phyloP scores from a whole-genome alignment of 139 green algal genomes.

The Chlamydomonas sphaeroides region DNA sequence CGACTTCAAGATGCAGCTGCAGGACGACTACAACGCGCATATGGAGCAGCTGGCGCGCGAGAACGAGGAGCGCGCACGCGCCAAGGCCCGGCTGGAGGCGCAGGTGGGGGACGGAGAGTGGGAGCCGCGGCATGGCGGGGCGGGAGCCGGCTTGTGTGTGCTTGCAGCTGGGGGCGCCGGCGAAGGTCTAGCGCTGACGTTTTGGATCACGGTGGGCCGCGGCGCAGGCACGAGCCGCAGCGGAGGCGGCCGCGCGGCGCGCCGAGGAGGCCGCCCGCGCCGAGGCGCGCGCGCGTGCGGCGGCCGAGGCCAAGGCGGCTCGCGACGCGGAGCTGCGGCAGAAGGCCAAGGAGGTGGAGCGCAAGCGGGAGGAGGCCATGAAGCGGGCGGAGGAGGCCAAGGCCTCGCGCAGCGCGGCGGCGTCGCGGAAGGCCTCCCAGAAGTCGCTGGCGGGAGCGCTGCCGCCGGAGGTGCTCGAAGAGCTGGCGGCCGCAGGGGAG shows the following conservation, averaged over 20 bases:
- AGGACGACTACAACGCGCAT: slow-evolving; percentile 32
- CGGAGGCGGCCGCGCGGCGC: slow-evolving; percentile 16
- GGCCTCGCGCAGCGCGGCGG: not conserved
- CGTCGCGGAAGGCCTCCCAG: not conserved
- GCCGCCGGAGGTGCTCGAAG: not conserved
- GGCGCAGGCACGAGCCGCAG: slow-evolving; percentile 10
- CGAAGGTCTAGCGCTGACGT: no score
- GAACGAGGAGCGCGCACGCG: slow-evolving; percentile 6
- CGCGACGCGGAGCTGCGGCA: slow-evolving; percentile 26
- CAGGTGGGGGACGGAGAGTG: not conserved
- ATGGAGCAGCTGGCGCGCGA: slow-evolving; percentile 27
- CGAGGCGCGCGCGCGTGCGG: slow-evolving; percentile 24
- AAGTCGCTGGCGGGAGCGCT: not conserved
- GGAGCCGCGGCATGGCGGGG: not conserved
- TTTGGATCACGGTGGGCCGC: no score
- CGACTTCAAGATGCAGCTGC: slow-evolving; percentile 48
- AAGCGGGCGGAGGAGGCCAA: slow-evolving; percentile 23
- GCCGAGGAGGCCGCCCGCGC: slow-evolving; percentile 16
- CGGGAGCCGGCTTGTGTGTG: no score
- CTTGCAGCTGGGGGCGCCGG: no score
- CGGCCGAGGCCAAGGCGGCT: slow-evolving; percentile 5
- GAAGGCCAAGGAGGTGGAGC: slow-evolving; percentile 29
- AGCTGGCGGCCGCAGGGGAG: not conserved
- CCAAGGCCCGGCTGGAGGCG: slow-evolving; percentile 14
- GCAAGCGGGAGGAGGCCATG: slow-evolving; percentile 26